Evolutionary conservation across 2,329 filamentous ascomycete species (phyloP), one percentile per base, ranked within the genome.

Genomic region (Hymenoscyphus albidus): DNA sequence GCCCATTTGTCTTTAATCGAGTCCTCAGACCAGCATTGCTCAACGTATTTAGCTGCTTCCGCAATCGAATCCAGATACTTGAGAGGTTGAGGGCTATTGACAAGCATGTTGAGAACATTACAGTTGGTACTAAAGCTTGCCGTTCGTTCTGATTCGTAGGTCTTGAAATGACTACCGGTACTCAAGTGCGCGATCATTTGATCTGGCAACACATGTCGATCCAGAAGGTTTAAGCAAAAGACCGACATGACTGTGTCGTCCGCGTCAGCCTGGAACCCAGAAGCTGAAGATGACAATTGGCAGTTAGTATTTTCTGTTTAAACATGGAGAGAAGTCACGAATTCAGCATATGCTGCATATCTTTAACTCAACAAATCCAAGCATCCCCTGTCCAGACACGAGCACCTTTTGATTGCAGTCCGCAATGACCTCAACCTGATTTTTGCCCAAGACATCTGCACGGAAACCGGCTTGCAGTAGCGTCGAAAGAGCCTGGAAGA

Each of bases 71-170:
- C 35, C 35, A 35, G 35, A 35, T 35, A 7, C 5, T 35, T 35
- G 35, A 35, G 35, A 10, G 35, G 35, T 10, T 7, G 35, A 35
- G 35, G 35, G 35, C 35, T 35, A 35, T 35, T 44, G n/a, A n/a
- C 42, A 44, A n/a, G n/a, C 42, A 44, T n/a, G 42, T n/a, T n/a
- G 14, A 63, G 31, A 22, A 63, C 18, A 16, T 63, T 63, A 32
- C 62, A 63, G 40, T 63, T 63, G 2, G 62, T 48, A 40, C 62
- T 63, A 18, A 63, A 13, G 18, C 56, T 59, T 35, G 62, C 56
- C 16, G 38, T 59, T 6, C 62, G 9, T 40, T 63, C 62, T 22
- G 14, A 27, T 2, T 40, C 9, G 39, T 63, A 63, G 14, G 62
- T 63, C 13, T 27, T 2, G 42, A 63, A 63, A 18, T 38, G 32